These are phyloP conservation scores for Hymenoscyphus repandus DNA, from an alignment of 2,329 filamentous ascomycete genomes.

Conservation along the genomic window DNA sequence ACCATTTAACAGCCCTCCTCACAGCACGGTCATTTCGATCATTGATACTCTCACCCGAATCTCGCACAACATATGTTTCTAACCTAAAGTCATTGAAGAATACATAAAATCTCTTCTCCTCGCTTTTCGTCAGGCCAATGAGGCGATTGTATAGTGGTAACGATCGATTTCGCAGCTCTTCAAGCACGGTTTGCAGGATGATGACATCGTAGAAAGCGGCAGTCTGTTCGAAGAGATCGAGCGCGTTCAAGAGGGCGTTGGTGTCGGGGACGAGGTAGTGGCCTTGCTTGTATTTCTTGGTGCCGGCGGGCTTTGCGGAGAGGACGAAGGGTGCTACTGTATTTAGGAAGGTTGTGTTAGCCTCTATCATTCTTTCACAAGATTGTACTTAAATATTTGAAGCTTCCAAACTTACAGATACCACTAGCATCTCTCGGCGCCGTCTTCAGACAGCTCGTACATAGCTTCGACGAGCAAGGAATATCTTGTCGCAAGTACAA, in stretches of 20 bases:
- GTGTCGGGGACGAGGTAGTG: slow-evolving; percentile 96
- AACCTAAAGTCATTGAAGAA: slow-evolving; percentile 98
- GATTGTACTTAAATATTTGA: no score
- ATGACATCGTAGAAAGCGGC: slow-evolving; percentile 95
- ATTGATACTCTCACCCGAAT: slow-evolving; percentile 81
- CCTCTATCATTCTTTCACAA: not conserved
- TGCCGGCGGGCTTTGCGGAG: slow-evolving; percentile 81
- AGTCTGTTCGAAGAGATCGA: slow-evolving; percentile 94
- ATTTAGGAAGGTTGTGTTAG: not conserved
- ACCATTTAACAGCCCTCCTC: slow-evolving; percentile 82
- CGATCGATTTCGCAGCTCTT: slow-evolving; percentile 91
- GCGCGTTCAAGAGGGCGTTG: slow-evolving; percentile 89
- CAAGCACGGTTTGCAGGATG: slow-evolving; percentile 89
- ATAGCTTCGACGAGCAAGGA: slow-evolving; percentile 90
- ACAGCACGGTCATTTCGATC: slow-evolving; percentile 95
- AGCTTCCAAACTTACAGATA: slow-evolving; percentile 49
- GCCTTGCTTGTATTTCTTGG: slow-evolving; percentile 74
- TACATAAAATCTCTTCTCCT: slow-evolving; percentile 95
- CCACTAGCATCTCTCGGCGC: slow-evolving; percentile 77
- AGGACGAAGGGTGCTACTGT: slow-evolving; percentile 78
- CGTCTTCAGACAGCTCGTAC: slow-evolving; percentile 65
- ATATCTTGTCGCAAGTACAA: slow-evolving; percentile 95
- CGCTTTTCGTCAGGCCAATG: slow-evolving; percentile 84
- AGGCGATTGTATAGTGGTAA: slow-evolving; percentile 92
- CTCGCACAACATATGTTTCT: slow-evolving; percentile 79